Conservation (phyloP, 192 early-diverging fungal genomes). For the Backusella australiensis region DNA sequence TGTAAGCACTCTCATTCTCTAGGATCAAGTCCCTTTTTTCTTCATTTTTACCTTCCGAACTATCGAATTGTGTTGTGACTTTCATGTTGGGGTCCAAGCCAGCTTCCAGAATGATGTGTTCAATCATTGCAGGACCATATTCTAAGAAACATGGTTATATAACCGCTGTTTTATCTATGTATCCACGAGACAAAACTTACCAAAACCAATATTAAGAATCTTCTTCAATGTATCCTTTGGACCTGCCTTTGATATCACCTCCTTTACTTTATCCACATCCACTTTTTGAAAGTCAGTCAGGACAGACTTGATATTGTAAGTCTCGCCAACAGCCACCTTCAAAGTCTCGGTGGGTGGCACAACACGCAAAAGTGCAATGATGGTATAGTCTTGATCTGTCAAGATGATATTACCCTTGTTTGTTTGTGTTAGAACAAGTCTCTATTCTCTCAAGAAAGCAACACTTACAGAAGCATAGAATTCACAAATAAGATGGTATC, state of each 20-base stretch:
- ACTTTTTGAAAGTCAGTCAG: conserved; percentile 55
- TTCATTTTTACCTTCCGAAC: conserved; percentile 39
- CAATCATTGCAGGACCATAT: conserved; percentile 88
- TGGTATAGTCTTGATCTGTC: conserved; percentile 84
- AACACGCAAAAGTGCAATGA: conserved; percentile 81
- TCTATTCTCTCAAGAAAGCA: no score
- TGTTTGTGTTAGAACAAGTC: not conserved
- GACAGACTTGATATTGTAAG: conserved; percentile 64
- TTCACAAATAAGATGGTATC: conserved; percentile 75
- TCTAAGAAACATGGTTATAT: conserved; percentile 25
- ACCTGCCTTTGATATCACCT: conserved; percentile 49
- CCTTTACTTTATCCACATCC: conserved; percentile 46
- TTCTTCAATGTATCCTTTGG: conserved; percentile 72
- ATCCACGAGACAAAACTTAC: conserved; percentile 29
- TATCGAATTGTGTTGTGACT: conserved; percentile 60
- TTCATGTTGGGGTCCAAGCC: conserved; percentile 62
- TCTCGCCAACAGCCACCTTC: conserved; percentile 82
- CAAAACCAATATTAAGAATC: conserved; percentile 52
- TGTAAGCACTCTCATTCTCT: not conserved
- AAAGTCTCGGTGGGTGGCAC: conserved; percentile 79
- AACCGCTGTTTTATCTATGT: not conserved
- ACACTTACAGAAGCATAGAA: conserved; percentile 69
- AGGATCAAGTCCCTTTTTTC: not conserved
- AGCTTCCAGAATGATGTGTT: conserved; percentile 73
- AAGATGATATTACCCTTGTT: conserved; percentile 91